Base-by-base conservation (phyloP, 2,329 filamentous ascomycete species). In the Capronia coronata region DNA sequence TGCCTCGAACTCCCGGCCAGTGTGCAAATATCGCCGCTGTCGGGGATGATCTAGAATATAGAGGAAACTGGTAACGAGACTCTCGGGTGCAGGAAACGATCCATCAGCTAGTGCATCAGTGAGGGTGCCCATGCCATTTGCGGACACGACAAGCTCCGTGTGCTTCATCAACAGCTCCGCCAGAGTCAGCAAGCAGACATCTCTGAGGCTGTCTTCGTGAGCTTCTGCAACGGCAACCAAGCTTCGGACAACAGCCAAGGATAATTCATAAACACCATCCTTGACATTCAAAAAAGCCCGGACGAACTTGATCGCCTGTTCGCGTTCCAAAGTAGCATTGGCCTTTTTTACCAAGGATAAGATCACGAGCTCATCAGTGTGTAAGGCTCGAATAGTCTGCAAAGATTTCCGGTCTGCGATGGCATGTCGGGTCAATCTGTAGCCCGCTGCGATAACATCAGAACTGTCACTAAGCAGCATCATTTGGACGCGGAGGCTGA, bases 241-340 rank as follows among this genome's bases (percentile, higher is more conserved):
- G 5, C 91, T 93, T 47, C 93, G 82, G 6, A 94, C 86, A 16
- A 98, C 82, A 0, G 87, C 84, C 51, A 86, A 79, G 1, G 93
- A 94, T 29, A 98, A 78, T 65, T 98, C 91, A 55, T 80, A 78
- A 7, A 94, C 83, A 9, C 93, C 93, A 55, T 89, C 87, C 64
- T 96, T 96, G 57, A 97, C 88, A 64, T 98, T 93, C 2, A 98
- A 73, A 63, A 98, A 98, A 8, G 90, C 87, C 51, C 93, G 82
- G 21, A 97, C 84, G 65, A 98, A 96, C 66, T 98, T 98, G 61
- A 98, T 74, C 10, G 93, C 93, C 68, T 98, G 93, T 67, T 98
- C 93, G 46, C 94, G 80, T 71, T 98, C 93, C 14, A 98, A 87
- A 60, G 91, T 90, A n/a, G 91, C 87, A 67, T 96, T 97, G 63